These are phyloP conservation scores for Shiraia bambusicola DNA, from an alignment of 2,329 filamentous ascomycete species.

Conservation along the genomic window DNA sequence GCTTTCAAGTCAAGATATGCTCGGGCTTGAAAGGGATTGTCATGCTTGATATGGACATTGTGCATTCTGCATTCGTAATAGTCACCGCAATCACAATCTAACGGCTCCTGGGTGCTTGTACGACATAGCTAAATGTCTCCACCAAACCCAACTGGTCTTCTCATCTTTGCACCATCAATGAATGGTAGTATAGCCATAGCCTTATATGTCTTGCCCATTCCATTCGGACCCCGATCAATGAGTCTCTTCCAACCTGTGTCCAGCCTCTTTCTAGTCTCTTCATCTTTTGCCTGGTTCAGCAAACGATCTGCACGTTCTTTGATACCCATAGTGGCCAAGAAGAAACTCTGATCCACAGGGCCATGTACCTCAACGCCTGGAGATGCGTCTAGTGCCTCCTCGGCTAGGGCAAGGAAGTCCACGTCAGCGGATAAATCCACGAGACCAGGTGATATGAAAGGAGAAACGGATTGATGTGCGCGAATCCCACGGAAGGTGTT, in stretches of 20 bases:
- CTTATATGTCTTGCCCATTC: constrained; percentile 96
- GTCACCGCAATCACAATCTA: too few relatives aligned
- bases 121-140: constrained; percentile 52
- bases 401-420: constrained; percentile 84
- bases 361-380: constrained; percentile 88
- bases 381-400: constrained; percentile 74
- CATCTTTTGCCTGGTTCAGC: constrained; percentile 41
- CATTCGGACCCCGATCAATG: constrained; percentile 76
- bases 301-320: constrained; percentile 43
- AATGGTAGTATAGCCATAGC: constrained; percentile 81
- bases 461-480: constrained; percentile 72
- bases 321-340: constrained; percentile 80
- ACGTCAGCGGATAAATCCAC: constrained; percentile 93
- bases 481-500: constrained; percentile 91
- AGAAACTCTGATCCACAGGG: constrained; percentile 80
- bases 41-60: too few relatives aligned
- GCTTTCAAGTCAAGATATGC: too few relatives aligned
- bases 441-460: constrained; percentile 75
- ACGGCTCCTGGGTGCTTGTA: too few relatives aligned
- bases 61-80: too few relatives aligned
- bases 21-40: too few relatives aligned
- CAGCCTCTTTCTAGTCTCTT: constrained; percentile 52
- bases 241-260: constrained; percentile 77
- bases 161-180: constrained; percentile 60
- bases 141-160: constrained; percentile 88